Evolutionary conservation across 2,329 filamentous ascomycete species (phyloP).

Genomic region (Cephalotrichum gorgonifer): DNA sequence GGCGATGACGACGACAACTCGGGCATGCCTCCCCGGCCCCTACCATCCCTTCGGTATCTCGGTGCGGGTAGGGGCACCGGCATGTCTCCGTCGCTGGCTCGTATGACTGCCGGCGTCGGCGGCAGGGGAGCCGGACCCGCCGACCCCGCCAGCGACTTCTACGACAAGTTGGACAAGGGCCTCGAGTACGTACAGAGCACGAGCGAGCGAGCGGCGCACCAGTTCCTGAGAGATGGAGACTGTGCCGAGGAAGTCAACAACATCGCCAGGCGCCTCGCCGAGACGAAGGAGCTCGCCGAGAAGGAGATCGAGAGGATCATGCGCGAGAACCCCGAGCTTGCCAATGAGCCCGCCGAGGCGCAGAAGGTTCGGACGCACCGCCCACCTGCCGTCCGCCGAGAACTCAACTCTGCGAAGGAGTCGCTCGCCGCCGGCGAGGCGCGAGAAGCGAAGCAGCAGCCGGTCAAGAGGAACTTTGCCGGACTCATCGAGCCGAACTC

Average conservation of each 20-base stretch:
- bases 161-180: conserved; percentile 66
- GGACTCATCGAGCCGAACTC: neutral
- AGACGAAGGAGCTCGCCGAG: conserved; percentile 51
- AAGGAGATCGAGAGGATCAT: conserved; percentile 47
- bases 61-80: conserved; percentile 23
- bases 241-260: conserved; percentile 67
- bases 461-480: too few species aligned
- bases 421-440: neutral
- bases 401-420: conserved; percentile 17
- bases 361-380: conserved; percentile 37
- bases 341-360: conserved; percentile 25
- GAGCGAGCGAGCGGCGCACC: conserved; percentile 80
- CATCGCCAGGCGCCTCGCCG: conserved; percentile 53
- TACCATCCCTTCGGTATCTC: conserved; percentile 30
- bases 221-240: conserved; percentile 79
- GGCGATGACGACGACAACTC: conserved; percentile 25
- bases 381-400: conserved; percentile 42
- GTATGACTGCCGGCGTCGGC: conserved; percentile 8
- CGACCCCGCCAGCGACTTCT: conserved; percentile 35
- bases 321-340: conserved; percentile 38
- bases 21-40: conserved; percentile 6
- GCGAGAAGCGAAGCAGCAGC: neutral
- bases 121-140: neutral
- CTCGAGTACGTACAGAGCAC: conserved; percentile 71
- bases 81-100: conserved; percentile 13